Conservation (phyloP, 441 rosid genomes). For the Adansonia gregorii region DNA sequence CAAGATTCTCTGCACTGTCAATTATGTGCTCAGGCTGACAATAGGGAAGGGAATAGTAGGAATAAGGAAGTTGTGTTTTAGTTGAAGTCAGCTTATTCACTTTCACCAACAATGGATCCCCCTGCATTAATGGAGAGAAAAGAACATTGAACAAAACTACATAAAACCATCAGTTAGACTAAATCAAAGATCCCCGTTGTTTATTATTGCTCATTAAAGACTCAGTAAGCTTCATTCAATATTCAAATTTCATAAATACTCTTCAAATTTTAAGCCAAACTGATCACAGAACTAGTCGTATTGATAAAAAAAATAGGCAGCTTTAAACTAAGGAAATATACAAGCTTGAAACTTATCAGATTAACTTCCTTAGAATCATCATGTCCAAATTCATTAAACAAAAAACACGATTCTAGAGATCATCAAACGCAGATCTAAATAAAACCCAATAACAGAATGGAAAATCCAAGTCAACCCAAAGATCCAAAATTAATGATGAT, state of each 20-base stretch:
- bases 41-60: slow-evolving; percentile 78
- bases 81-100: slow-evolving; percentile 91
- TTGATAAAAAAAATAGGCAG: background rate
- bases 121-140: slow-evolving; percentile 49
- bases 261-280: background rate
- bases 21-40: slow-evolving; percentile 64
- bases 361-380: background rate
- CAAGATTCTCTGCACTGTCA: slow-evolving; percentile 93
- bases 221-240: background rate
- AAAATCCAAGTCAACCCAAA: background rate
- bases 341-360: slow-evolving; percentile 8
- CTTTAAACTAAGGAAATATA: background rate
- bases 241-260: background rate
- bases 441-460: background rate
- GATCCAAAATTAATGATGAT: background rate
- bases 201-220: background rate
- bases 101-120: slow-evolving; percentile 80
- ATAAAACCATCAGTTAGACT: background rate
- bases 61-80: slow-evolving; percentile 94
- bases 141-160: slow-evolving; percentile 4
- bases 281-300: background rate
- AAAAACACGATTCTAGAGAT: background rate
- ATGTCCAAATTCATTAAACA: background rate
- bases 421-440: slow-evolving; percentile 23
- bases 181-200: slow-evolving; percentile 1